Conservation (phyloP, 495 filamentous ascomycete genomes). For the Aspergillus ellipticus region DNA sequence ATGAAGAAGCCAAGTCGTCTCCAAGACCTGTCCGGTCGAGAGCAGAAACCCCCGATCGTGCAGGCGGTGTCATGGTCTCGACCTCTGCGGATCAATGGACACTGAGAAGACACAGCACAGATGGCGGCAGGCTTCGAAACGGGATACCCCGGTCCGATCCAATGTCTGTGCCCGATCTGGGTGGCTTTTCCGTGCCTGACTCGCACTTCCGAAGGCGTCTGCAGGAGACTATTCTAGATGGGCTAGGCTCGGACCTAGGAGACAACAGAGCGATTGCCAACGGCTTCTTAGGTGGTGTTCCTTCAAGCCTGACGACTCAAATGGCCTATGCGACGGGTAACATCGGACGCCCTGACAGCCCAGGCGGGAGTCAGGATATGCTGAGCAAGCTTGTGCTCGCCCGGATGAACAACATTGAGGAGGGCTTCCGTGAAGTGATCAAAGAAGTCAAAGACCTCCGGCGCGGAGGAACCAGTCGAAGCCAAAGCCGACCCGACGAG, state of each 20-base stretch:
- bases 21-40: conserved; percentile 23
- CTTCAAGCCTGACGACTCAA: conserved; percentile 76
- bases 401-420: conserved; percentile 86
- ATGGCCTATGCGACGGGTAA: conserved; percentile 66
- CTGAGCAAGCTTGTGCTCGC: conserved; percentile 84
- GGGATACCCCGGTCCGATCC: conserved; percentile 47
- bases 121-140: conserved; percentile 31
- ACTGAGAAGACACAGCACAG: conserved; percentile 23
- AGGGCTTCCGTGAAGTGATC: conserved; percentile 75
- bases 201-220: conserved; percentile 30
- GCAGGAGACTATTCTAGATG: conserved; percentile 58
- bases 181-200: conserved; percentile 39
- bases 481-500: conserved; percentile 29
- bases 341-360: conserved; percentile 30
- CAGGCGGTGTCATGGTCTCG: conserved; percentile 14
- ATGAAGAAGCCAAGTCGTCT: conserved; percentile 44
- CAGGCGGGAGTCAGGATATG: conserved; percentile 56
- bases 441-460: conserved; percentile 73
- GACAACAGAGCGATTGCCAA: conserved; percentile 59
- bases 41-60: conserved; percentile 24
- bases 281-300: conserved; percentile 51
- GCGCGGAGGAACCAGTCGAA: conserved; percentile 30
- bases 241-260: conserved; percentile 69
- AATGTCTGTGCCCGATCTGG: conserved; percentile 52
- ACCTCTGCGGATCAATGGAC: conserved; percentile 27